A percentile compares a stretch with the other conserved stretches of the same genome.
Evolutionary conservation across 768 basidiomycete species (phyloP).

Genomic region (Boletus fagicola): DNA sequence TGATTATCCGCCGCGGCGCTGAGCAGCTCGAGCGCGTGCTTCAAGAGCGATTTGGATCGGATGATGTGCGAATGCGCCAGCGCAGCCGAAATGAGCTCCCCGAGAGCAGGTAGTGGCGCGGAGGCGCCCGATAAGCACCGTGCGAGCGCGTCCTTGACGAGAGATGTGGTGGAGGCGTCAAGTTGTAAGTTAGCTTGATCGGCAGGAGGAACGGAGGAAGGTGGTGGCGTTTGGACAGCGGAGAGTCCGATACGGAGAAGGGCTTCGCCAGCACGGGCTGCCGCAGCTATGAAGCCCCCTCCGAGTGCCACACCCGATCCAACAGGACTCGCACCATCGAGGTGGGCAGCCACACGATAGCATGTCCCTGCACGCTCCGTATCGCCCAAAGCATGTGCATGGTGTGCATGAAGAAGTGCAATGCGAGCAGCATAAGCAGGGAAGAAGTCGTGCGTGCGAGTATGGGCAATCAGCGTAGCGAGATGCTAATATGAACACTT

Average conservation of each 20-base stretch:
- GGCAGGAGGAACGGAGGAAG: background rate
- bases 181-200: conserved; percentile 14
- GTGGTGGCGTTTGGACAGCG: conserved; percentile 4
- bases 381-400: conserved; percentile 65
- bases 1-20: conserved; percentile 66
- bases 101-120: conserved; percentile 15
- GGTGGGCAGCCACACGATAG: conserved; percentile 59
- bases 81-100: conserved; percentile 20
- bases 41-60: conserved; percentile 43
- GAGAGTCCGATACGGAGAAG: conserved; percentile 48
- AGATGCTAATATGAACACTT: conserved; percentile 32
- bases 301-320: conserved; percentile 15
- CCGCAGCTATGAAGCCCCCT: conserved; percentile 42
- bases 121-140: conserved; percentile 25
- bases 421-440: conserved; percentile 56
- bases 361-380: conserved; percentile 54
- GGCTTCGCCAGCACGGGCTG: conserved; percentile 53
- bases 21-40: conserved; percentile 56
- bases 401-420: conserved; percentile 66
- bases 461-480: conserved; percentile 54
- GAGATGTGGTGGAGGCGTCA: conserved; percentile 15
- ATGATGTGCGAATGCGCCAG: conserved; percentile 26
- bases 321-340: conserved; percentile 38
- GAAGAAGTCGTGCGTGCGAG: conserved; percentile 59
- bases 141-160: conserved; percentile 28